Base-by-base conservation (phyloP, 1,284 basidiomycete species). In the Anthracocystis walkeri region DNA sequence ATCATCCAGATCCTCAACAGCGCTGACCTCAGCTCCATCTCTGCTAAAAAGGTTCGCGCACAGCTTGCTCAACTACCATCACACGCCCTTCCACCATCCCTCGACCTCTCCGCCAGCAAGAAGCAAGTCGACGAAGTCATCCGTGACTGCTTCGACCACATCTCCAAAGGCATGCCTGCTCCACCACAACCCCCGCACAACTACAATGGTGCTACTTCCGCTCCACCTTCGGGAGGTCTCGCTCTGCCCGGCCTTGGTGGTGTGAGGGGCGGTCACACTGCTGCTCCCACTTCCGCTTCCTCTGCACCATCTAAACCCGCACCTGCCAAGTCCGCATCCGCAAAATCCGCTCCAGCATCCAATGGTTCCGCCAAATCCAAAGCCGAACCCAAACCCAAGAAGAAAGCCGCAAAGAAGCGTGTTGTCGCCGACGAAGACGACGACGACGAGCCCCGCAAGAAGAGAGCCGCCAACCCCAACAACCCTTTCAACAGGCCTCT, bases 401-500 rank as follows among this genome's bases (percentile, higher is more conserved):
- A 80, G 65, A 83, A 82, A 66, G 61, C 75, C 31, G 53, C 72
- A 41, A 76, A 75, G 62, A 70, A 65, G 55, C 70, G 62, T 25
- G 55, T 57, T 14, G 65, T 42, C 4, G 46, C 55, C 42, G 67
- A 74, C 14, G 69, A 68, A 10, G 65, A 71, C 18, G 70, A 77
- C 12, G 75, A 77, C 29, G 69, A 77, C 31, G 75, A 77, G 33
- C 60, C 70, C 1, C 56, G 66, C 29, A 72, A 76, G 60, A 80
- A 80, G 74, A 58, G 77, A n/a, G 75, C 75, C 2, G 58, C 74
- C 18, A 85, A 82, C 65, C 79, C 82, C 18, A 84, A 84, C 71
- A 85, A 82, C 55, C 79, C 84, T 8, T 80, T 85, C 66, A 85
- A 84, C 53, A 52, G 78, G 35, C 83, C 84, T 8, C 66, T 85